Evolutionary conservation across 2,329 filamentous ascomycete species (phyloP).

Genomic region (Claviceps sp.): DNA sequence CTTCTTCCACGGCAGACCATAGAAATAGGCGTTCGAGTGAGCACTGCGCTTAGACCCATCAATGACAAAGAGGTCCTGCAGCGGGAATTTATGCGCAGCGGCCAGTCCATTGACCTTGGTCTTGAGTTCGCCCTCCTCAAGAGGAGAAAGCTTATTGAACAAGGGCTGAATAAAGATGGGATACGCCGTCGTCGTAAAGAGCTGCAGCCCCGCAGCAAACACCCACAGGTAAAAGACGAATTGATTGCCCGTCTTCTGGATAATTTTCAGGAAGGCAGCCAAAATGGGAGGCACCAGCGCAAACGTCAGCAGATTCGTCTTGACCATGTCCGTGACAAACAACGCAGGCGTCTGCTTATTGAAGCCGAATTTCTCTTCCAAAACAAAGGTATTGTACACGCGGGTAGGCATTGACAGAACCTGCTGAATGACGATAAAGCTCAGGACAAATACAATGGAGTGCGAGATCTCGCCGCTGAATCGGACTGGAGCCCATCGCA

Average conservation of each 20-base stretch:
- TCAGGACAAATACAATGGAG: slow-evolving; percentile 82
- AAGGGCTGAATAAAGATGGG: slow-evolving; percentile 85
- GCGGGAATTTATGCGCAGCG: slow-evolving; percentile 73
- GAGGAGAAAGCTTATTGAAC: slow-evolving; percentile 95
- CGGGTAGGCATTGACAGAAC: slow-evolving; percentile 65
- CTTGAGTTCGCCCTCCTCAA: slow-evolving; percentile 80
- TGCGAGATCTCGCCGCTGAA: slow-evolving; percentile 90
- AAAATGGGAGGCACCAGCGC: slow-evolving; percentile 77
- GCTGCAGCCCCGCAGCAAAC: slow-evolving; percentile 77
- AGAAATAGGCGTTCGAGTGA: slow-evolving; percentile 90
- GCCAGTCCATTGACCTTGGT: slow-evolving; percentile 75
- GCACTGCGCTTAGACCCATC: slow-evolving; percentile 79
- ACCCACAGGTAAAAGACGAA: slow-evolving; percentile 99
- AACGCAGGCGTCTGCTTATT: slow-evolving; percentile 92
- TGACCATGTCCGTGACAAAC: slow-evolving; percentile 83
- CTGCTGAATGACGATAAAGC: slow-evolving; percentile 73
- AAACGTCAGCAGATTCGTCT: slow-evolving; percentile 71
- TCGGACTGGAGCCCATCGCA: slow-evolving; percentile 58
- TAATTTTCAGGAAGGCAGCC: slow-evolving; percentile 82
- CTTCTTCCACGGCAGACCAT: slow-evolving; percentile 97
- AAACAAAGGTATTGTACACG: slow-evolving; percentile 87
- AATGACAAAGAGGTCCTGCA: slow-evolving; percentile 88
- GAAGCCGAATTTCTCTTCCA: slow-evolving; percentile 96
- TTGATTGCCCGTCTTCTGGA: slow-evolving; percentile 80
- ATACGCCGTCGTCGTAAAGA: slow-evolving; percentile 93